phyloP scores from a whole-genome alignment of 441 rosid species.

The Capsella rubella region DNA sequence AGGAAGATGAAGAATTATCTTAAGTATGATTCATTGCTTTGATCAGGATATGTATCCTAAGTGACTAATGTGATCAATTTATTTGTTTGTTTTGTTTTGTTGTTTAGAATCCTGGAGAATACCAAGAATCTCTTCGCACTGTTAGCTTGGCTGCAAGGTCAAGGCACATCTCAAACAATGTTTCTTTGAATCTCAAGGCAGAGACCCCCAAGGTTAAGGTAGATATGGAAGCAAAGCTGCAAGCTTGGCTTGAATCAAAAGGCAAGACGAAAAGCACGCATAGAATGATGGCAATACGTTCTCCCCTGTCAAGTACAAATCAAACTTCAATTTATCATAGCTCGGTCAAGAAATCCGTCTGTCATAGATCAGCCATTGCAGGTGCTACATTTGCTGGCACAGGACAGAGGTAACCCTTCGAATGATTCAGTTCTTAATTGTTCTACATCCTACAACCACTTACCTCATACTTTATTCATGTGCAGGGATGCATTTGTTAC shows the following conservation, averaged over 20 bases:
- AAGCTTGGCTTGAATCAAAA: constrained; percentile 88
- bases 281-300: constrained; percentile 50
- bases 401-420: constrained; percentile 55
- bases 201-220: constrained; percentile 69
- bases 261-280: constrained; percentile 77
- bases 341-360: constrained; percentile 55
- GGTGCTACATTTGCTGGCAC: constrained; percentile 41
- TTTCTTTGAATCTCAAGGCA: constrained; percentile 57
- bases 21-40: background rate
- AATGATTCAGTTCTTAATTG: constrained; percentile 18
- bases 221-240: constrained; percentile 83
- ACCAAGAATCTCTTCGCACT: constrained; percentile 89
- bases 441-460: background rate
- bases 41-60: background rate
- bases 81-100: constrained; percentile 7
- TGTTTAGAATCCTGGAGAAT: constrained; percentile 87
- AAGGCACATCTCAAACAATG: constrained; percentile 69
- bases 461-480: constrained; percentile 32
- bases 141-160: constrained; percentile 96
- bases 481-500: constrained; percentile 55
- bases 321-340: constrained; percentile 48
- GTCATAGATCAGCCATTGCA: constrained; percentile 52
- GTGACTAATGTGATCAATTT: constrained; percentile 1
- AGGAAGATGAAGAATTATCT: constrained; percentile 17
- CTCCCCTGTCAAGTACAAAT: constrained; percentile 52